Evolutionary conservation across 2,329 filamentous ascomycete genomes (phyloP).

Genomic region (Purpureocillium takamizusanense): DNA sequence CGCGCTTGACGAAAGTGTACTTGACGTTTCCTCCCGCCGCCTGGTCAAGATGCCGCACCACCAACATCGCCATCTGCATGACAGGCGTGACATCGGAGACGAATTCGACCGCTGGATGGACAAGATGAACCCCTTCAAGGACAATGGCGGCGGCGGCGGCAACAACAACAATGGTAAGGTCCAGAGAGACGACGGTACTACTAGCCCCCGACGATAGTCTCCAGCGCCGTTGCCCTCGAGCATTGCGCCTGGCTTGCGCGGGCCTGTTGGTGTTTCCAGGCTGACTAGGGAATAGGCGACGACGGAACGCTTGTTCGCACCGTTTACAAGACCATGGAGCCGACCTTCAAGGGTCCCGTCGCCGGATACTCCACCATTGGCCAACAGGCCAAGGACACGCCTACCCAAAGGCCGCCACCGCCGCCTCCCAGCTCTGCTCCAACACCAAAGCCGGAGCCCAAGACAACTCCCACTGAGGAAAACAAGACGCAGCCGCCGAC

Average conservation of each 20-base stretch:
- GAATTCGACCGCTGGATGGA: background rate
- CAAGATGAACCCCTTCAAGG: background rate
- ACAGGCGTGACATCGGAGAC: constrained; percentile 1
- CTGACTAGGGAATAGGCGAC: constrained; percentile 3
- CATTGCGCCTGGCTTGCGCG: no score
- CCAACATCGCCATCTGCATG: constrained; percentile 17
- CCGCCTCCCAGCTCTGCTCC: constrained; percentile 4
- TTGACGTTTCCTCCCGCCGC: background rate
- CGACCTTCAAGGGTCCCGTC: constrained; percentile 31
- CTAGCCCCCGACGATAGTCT: background rate
- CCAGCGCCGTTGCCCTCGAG: no score
- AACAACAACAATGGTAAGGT: background rate
- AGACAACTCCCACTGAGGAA: constrained; percentile 9
- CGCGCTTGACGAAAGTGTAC: background rate
- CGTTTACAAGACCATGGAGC: constrained; percentile 31
- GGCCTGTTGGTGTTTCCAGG: background rate
- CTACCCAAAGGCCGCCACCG: constrained; percentile 8
- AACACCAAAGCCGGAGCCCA: constrained; percentile 2
- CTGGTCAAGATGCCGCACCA: constrained; percentile 18
- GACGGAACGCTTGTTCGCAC: constrained; percentile 22
- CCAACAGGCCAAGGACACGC: constrained; percentile 6
- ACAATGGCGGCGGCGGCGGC: background rate
- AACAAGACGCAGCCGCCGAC: constrained; percentile 7
- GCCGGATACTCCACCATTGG: constrained; percentile 30
- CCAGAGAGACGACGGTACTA: constrained; percentile 2